These are phyloP conservation scores for Rhododendron kiyosumense DNA, from an alignment of 148 eudicot genomes.

Conservation along the genomic window DNA sequence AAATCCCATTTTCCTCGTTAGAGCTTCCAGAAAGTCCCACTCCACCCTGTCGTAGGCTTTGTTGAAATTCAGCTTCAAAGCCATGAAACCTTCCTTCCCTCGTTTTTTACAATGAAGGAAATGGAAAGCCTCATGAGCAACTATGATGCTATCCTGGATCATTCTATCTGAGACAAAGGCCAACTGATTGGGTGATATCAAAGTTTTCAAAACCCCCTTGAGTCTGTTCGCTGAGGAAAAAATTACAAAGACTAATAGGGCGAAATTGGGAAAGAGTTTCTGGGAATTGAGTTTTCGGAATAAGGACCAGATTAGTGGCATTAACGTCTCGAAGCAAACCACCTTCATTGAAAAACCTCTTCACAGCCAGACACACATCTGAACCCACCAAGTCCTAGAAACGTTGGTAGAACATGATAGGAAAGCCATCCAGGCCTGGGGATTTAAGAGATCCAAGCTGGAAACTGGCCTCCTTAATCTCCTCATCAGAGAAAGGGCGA, in stretches of 20 bases:
- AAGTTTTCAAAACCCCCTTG: no score
- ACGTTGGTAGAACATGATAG: neutral
- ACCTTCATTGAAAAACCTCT: neutral
- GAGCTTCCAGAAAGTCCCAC: neutral
- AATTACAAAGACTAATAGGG: no score
- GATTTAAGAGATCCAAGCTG: neutral
- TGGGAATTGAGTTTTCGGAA: neutral
- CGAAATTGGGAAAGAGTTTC: neutral
- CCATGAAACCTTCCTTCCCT: neutral
- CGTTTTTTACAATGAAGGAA: no score
- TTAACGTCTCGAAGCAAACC: neutral
- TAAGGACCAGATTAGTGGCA: neutral
- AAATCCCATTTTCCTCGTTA: neutral
- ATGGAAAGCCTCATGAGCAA: neutral
- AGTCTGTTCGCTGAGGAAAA: neutral
- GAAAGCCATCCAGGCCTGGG: neutral
- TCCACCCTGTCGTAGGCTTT: neutral
- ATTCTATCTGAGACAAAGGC: neutral
- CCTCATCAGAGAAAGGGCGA: neutral
- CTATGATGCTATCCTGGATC: neutral
- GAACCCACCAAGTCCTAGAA: neutral
- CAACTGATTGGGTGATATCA: neutral
- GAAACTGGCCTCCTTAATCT: neutral
- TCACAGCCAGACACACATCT: fast-evolving
- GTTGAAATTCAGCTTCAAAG: neutral